Base-by-base conservation (phyloP, 495 filamentous ascomycete genomes). In the Parachaetomium inaequale region DNA sequence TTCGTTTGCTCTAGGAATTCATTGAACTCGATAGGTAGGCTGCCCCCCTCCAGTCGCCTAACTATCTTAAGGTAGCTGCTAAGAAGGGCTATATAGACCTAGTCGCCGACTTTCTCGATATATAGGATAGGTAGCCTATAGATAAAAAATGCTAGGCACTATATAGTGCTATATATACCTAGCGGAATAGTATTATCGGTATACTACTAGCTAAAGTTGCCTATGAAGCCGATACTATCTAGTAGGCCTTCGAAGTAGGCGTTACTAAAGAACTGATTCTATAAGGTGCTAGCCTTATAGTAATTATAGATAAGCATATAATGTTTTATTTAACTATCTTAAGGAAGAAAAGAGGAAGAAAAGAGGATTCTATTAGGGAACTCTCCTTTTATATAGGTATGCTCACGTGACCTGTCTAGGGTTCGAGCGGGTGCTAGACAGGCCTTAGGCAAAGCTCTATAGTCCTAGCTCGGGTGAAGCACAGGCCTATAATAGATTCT, bases 41-140 rank as follows among this genome's bases (percentile, higher is more conserved):
- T 4, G 10, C 36, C 38, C 19, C 5, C 55, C 28, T 40, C 8
- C 25, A 0, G 26, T 2, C 25, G 26, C 55, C 2, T 26, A 57
- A 6, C 6, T 47, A 42, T 17, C 55, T 58, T 25, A 26, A 1
- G 5, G 28, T 58, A 42, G 55, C 55, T 32, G 55, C 55, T 1
- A 11, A 29, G 17, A 34, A 58, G 1, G 54, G 54, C 14, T 38
- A 57, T 14, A 23, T 17, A n/a, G 54, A 57, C 38, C 38, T 57
- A 7, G 54, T 57, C 14, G 54, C 38, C 40, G 54, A 57, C 17
- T 45, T 57, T 29, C 54, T 57, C 17, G 54, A 57, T n/a, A 45
- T 45, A 2, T 57, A 38, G 54, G 38, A 57, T 10, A 38, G 54
- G 3, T 57, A 38, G 40, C 11, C 54, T n/a, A 28, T 32, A 25